Conservation (phyloP, 495 filamentous ascomycete genomes). For the Trichoderma asperelloides region DNA sequence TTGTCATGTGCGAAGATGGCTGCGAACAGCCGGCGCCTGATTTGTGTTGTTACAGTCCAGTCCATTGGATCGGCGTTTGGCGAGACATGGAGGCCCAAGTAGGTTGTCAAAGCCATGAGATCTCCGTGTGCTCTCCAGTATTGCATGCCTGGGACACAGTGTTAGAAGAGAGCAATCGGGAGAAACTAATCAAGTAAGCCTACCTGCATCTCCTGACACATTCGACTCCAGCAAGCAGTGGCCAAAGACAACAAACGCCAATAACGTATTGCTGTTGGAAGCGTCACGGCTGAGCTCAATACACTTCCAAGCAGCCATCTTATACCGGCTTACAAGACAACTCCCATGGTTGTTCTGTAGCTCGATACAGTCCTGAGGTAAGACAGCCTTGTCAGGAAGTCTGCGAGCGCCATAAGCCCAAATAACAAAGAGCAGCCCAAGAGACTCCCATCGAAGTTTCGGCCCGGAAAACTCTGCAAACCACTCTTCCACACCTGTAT, state of each 20-base stretch:
- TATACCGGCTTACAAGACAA: constrained; percentile 14
- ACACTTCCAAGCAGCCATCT: constrained; percentile 35
- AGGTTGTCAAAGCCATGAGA: constrained; percentile 41
- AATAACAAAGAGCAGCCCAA: constrained; percentile 44
- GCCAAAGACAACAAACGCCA: constrained; percentile 38
- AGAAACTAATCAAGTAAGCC: constrained; percentile 13
- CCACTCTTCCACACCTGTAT: constrained; percentile 30
- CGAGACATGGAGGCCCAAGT: constrained; percentile 49
- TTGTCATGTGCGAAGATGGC: constrained; percentile 37
- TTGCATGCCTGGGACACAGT: constrained; percentile 28
- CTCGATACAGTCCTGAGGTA: constrained; percentile 3
- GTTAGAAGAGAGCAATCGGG: background rate
- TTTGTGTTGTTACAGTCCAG: constrained; percentile 5
- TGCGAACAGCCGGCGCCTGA: constrained; percentile 38
- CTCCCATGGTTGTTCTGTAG: constrained; percentile 14
- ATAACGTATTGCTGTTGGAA: constrained; percentile 38
- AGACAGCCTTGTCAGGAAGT: constrained; percentile 12
- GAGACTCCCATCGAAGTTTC: constrained; percentile 50
- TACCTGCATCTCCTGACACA: constrained; percentile 44
- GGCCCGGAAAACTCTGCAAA: constrained; percentile 35
- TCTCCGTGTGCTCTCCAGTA: constrained; percentile 49
- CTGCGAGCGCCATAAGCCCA: constrained; percentile 28
- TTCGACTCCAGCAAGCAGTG: constrained; percentile 38
- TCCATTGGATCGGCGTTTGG: background rate
- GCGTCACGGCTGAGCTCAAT: constrained; percentile 39